Base-by-base conservation (phyloP, 1,284 basidiomycete genomes). In the Moesziomyces globuligerus region DNA sequence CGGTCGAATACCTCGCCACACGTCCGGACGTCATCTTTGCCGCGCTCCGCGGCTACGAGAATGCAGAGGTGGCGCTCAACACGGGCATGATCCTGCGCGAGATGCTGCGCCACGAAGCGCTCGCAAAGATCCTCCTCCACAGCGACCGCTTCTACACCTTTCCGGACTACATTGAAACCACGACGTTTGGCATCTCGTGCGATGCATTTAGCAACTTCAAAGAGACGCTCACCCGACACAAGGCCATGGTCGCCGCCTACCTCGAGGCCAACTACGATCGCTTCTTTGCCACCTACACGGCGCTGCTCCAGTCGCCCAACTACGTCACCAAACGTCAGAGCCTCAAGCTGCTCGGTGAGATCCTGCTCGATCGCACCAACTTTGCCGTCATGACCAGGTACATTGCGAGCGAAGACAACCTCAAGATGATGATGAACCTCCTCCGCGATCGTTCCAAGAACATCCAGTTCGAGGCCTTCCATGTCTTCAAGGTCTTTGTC, bases 351-450 rank as follows among this genome's bases (percentile, higher is more conserved):
- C 88, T 99, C 1, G 95, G 96, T 74, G 96, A 98, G 84, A 97
- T 98, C 83, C 86, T 98, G 1, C 89, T 99, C 44, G 96, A 98
- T 84, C 88, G 95, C 25, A 93, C 94, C 40, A 98, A 98, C 84
- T 98, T 98, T 86, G 91, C 88, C 76, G 91, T 98, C 80, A 99
- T 99, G 95, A 98, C 95, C 0, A 88, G 90, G n/a, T 99, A 98
- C 83, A 98, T 98, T 75, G 88, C 91, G 6, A 71, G 71, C 46
- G 86, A 87, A 61, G 90, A 90, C 36, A 99, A 98, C 81, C 87
- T 99, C 64, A 98, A 98, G 88, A 92, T 95, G 88, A 97, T 98
- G 93, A 99, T 99, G 95, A 98, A 98, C 83, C 87, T 98, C 49
- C 86, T 99, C 47, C 87, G 94, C 65, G 94, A 98, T 81, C 94